Conservation (phyloP, 2,329 filamentous ascomycete genomes). For the Talaromyces pinophilus region DNA sequence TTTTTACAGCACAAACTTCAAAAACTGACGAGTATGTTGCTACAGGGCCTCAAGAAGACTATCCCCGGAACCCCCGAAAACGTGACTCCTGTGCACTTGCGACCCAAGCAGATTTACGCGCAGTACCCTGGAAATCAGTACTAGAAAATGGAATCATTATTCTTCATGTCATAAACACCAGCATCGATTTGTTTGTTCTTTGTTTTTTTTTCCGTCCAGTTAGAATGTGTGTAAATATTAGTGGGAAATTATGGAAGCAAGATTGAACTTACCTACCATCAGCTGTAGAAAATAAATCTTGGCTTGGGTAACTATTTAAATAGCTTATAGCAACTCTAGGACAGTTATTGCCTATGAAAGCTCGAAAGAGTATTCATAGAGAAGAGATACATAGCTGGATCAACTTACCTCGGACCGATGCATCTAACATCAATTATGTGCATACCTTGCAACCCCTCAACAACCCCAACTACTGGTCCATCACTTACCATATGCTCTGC, state of each 20-base stretch:
- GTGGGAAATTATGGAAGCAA: constrained; percentile 13
- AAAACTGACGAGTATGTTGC: constrained; percentile 9
- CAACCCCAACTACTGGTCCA: not conserved
- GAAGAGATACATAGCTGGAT: not conserved
- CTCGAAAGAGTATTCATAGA: not conserved
- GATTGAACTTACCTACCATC: not conserved
- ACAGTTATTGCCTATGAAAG: not conserved
- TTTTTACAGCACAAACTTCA: not conserved
- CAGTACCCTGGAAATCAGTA: constrained; percentile 43
- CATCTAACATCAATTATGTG: not conserved
- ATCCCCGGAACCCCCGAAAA: constrained; percentile 72
- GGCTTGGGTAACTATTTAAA: not conserved
- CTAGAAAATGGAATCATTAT: constrained; percentile 24
- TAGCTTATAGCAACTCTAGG: not conserved
- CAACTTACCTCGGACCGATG: constrained; percentile 9
- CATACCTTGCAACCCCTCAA: constrained; percentile 6
- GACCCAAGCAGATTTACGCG: constrained; percentile 54
- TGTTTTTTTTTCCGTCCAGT: constrained; percentile 8
- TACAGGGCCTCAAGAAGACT: constrained; percentile 75
- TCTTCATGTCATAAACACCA: constrained; percentile 4
- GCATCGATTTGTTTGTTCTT: constrained; percentile 9
- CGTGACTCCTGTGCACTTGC: constrained; percentile 72
- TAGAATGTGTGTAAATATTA: constrained; percentile 25
- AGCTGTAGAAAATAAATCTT: not conserved
- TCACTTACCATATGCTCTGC: not conserved